A percentile compares a stretch with the other conserved stretches of the same genome.
Evolutionary conservation across 148 eudicot species (phyloP).

Genomic region (Cornus controversa): DNA sequence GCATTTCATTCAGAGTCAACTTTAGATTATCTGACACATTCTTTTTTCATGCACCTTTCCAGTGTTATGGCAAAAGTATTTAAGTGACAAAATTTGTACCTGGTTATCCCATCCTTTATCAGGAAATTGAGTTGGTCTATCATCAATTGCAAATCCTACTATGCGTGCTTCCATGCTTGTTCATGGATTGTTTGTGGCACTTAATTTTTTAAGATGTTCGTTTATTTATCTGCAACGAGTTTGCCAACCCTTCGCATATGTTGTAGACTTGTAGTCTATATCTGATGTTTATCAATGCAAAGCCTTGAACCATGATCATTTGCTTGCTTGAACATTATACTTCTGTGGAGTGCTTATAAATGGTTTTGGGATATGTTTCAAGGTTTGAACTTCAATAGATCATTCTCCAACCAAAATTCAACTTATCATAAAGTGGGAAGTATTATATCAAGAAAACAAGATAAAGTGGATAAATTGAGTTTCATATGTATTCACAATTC

Average conservation of each 20-base stretch:
- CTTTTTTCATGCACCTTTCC: background rate
- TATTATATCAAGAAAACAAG: background rate
- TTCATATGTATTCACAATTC: background rate
- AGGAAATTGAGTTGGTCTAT: constrained; percentile 5
- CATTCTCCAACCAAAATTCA: background rate
- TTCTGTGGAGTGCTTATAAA: background rate
- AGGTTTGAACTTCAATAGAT: background rate
- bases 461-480: background rate
- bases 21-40: background rate
- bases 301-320: background rate
- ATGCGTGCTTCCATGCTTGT: background rate
- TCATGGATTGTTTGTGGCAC: background rate
- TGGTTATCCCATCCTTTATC: background rate
- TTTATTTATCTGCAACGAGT: background rate
- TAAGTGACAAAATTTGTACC: background rate
- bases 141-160: background rate
- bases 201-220: background rate
- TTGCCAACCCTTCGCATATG: background rate
- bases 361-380: background rate
- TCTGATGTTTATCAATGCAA: background rate
- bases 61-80: background rate
- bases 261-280: background rate
- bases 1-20: background rate
- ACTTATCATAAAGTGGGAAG: background rate
- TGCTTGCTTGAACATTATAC: background rate